Evolutionary conservation across 352 stramenopile species (phyloP), one percentile per base, ranked within the genome.

Genomic region (Pilasporangium apinafurcum): DNA sequence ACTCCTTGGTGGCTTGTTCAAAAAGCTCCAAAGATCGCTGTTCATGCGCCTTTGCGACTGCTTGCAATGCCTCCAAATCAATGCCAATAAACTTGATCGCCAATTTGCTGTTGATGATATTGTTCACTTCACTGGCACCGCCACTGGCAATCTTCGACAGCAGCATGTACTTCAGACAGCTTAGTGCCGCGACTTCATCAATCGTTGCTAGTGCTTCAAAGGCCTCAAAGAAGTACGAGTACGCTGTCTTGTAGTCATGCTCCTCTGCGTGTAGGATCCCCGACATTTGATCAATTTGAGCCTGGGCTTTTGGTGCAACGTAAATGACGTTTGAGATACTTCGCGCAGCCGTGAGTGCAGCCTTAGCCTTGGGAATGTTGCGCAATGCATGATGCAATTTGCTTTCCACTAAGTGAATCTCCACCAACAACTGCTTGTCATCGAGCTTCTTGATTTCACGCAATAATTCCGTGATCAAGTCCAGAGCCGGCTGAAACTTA

Each of bases 181-280:
- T 68, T 22, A 94, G 56, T 16, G 82, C 77, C 24, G 91, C 76
- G 14, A 62, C 56, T 42, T 96, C 75, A 59, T 98, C 92, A 12
- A 98, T 61, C 31, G 81, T 79, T 40, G 96, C 85, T 36, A 98
- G 97, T 6, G 93, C 95, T 63, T 98, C 94, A 47, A 97, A 98
- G 0, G 89, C 79, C 57, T 99, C 97, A 43, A 99, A 96, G 69
- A 99, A 99, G 83, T 99, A 99, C 35, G 95, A 99, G 65, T 98
- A 98, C 9, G 95, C 92, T 14, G 96, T 99, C 70, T 98, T 97
- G 79, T 99, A 99, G 75, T 99, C 97, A 31, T 89, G 78, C 68
- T 99, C 96, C 57, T 99, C 96, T 9, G 91, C 96, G 62, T 98
- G 94, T 26, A 98, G 80, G 31, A 96, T 95, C 29, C 96, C 96